A percentile compares a stretch with the other conserved stretches of the same genome.
Conservation (phyloP, 371 early-diverging fungal genomes). For the Mortierella sp. region DNA sequence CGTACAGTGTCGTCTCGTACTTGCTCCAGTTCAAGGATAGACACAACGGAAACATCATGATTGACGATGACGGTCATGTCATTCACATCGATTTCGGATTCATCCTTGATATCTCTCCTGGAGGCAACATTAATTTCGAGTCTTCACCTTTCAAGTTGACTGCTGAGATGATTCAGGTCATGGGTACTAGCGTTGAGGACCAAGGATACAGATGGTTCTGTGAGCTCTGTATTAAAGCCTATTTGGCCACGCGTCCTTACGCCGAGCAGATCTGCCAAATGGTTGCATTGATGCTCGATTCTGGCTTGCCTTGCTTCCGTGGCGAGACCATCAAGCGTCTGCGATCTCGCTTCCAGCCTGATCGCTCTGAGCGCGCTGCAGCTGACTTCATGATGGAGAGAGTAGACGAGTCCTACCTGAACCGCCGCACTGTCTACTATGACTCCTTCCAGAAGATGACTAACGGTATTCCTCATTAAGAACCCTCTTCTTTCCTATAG, state of each 20-base stretch:
- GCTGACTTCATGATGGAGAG: conserved; percentile 92
- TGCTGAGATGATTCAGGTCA: conserved; percentile 96
- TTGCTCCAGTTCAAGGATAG: conserved; percentile 99
- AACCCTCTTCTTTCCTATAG: not conserved
- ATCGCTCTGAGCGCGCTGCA: conserved; percentile 91
- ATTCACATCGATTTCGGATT: conserved; percentile 99
- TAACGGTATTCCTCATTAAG: conserved; percentile 75
- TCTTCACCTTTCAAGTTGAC: conserved; percentile 99
- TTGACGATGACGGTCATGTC: conserved; percentile 97
- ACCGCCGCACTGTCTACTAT: conserved; percentile 87
- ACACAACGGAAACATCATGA: conserved; percentile 99
- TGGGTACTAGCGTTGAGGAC: conserved; percentile 91
- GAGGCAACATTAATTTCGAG: conserved; percentile 96
- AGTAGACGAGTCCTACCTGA: conserved; percentile 93
- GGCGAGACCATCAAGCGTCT: conserved; percentile 91
- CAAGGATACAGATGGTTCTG: conserved; percentile 90
- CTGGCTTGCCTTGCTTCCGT: conserved; percentile 98
- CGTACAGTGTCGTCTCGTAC: conserved; percentile 97
- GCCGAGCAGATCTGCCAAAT: conserved; percentile 94
- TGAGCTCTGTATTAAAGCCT: conserved; percentile 93
- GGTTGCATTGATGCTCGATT: conserved; percentile 94
- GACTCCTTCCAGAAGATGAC: conserved; percentile 93
- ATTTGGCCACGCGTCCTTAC: conserved; percentile 88
- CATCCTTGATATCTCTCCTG: conserved; percentile 99
- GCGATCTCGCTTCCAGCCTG: conserved; percentile 91